A percentile compares a stretch with the other conserved stretches of the same genome.
Conservation (phyloP, 2,329 filamentous ascomycete species). For the Epichloe coenophiala region DNA sequence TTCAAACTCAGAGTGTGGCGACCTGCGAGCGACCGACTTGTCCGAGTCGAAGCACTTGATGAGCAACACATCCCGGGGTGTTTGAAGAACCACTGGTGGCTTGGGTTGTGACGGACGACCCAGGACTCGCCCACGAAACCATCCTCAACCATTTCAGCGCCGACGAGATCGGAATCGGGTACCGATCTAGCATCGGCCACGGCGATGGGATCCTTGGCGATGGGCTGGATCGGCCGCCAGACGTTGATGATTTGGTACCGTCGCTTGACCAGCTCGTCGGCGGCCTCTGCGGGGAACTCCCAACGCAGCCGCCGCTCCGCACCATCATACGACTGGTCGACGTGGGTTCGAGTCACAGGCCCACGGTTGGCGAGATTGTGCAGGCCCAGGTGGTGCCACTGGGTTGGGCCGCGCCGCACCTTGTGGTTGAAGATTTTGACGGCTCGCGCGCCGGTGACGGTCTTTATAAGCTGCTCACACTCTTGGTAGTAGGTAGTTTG, state of each 20-base stretch:
- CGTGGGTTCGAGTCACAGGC: constrained; percentile 25
- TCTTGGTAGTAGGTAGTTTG: constrained; percentile 57
- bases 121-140: constrained; percentile 35
- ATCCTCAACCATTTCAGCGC: constrained; percentile 35
- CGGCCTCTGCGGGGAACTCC: constrained; percentile 31
- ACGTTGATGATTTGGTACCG: constrained; percentile 43
- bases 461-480: constrained; percentile 50
- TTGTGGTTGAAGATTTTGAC: constrained; percentile 63
- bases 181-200: constrained; percentile 38
- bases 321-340: constrained; percentile 39
- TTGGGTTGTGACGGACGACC: constrained; percentile 25
- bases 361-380: constrained; percentile 44
- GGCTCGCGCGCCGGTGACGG: constrained; percentile 41
- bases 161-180: constrained; percentile 35
- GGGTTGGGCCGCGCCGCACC: constrained; percentile 37
- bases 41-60: constrained; percentile 54
- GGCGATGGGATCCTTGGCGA: constrained; percentile 33
- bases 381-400: constrained; percentile 55
- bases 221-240: constrained; percentile 24
- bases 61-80: constrained; percentile 38
- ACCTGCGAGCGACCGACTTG: constrained; percentile 34
- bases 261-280: constrained; percentile 19
- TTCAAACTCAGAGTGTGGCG: constrained; percentile 41
- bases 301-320: constrained; percentile 19
- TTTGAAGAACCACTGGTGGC: constrained; percentile 40